These are phyloP conservation scores for Linum tenue DNA, from an alignment of 345 rosid genomes.

Conservation along the genomic window DNA sequence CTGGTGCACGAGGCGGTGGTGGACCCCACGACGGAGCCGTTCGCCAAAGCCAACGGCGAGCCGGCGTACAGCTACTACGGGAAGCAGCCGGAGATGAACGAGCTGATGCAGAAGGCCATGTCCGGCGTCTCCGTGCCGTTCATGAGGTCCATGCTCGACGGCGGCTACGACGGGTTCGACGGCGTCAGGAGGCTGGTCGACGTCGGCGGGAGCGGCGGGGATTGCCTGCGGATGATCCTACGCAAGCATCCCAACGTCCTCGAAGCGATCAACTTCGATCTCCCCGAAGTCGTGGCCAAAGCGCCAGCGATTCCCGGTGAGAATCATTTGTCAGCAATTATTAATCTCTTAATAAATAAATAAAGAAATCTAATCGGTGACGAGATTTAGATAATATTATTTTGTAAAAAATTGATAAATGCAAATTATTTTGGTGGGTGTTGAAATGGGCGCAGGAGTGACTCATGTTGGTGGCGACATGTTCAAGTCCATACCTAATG, in stretches of 20 bases:
- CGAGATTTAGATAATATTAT: neutral
- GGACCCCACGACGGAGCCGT: constrained; percentile 61
- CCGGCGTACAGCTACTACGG: constrained; percentile 64
- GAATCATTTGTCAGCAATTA: constrained; percentile 3
- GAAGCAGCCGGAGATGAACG: constrained; percentile 72
- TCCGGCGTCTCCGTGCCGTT: constrained; percentile 85
- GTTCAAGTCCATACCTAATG: constrained; percentile 36
- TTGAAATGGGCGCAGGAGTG: constrained; percentile 10
- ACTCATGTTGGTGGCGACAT: constrained; percentile 25
- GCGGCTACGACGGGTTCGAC: constrained; percentile 53
- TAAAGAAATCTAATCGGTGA: too few species aligned
- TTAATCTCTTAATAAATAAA: too few species aligned
- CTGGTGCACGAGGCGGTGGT: constrained; percentile 65
- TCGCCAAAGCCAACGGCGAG: constrained; percentile 62
- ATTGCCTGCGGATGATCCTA: constrained; percentile 77
- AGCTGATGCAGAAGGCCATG: constrained; percentile 80
- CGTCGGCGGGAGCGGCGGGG: constrained; percentile 94
- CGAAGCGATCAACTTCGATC: constrained; percentile 69
- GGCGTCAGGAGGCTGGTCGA: constrained; percentile 53
- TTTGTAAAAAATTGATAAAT: neutral
- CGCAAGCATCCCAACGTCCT: constrained; percentile 35
- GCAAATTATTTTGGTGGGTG: too few species aligned
- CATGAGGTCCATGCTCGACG: constrained; percentile 57
- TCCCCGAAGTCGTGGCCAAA: constrained; percentile 77
- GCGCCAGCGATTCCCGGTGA: constrained; percentile 64